Conservation (phyloP, 2,329 filamentous ascomycete species). For the Pseudocercospora cruenta region DNA sequence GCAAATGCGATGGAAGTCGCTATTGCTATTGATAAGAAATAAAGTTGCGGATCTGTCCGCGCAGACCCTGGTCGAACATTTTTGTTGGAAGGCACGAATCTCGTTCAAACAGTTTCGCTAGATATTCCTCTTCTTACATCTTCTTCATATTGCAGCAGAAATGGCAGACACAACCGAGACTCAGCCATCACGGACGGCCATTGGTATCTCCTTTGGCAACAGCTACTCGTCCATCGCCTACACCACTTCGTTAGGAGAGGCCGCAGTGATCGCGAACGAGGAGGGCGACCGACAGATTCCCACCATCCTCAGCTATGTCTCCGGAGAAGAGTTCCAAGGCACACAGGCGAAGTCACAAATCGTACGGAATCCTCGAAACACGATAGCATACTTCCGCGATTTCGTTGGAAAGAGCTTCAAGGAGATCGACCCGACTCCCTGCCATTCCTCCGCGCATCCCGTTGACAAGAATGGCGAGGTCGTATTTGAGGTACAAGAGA, state of each 20-base stretch:
- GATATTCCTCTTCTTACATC: neutral
- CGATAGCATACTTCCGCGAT: conserved; percentile 93
- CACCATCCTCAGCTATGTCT: conserved; percentile 88
- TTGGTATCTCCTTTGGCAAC: conserved; percentile 98
- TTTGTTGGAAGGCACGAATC: conserved; percentile 8
- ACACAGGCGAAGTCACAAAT: conserved; percentile 93
- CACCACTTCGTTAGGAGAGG: conserved; percentile 75
- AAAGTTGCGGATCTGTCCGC: neutral
- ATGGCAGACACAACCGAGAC: conserved; percentile 53
- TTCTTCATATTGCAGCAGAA: conserved; percentile 23
- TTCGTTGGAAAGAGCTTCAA: conserved; percentile 93
- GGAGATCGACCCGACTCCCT: conserved; percentile 93
- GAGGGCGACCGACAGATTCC: conserved; percentile 99
- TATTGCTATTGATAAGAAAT: neutral
- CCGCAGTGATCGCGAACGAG: conserved; percentile 98
- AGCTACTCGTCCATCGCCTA: conserved; percentile 97
- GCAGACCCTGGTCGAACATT: conserved; percentile 6
- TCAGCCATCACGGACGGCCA: conserved; percentile 57
- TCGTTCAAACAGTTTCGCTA: neutral
- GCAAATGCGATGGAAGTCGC: neutral
- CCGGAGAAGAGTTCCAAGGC: conserved; percentile 95
- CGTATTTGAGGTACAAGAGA: conserved; percentile 80
- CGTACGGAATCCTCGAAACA: conserved; percentile 89
- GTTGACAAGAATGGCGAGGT: conserved; percentile 72
- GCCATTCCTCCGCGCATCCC: conserved; percentile 90